phyloP scores from a whole-genome alignment of 2,329 filamentous ascomycete species.

The Trichoderma koningiopsis region DNA sequence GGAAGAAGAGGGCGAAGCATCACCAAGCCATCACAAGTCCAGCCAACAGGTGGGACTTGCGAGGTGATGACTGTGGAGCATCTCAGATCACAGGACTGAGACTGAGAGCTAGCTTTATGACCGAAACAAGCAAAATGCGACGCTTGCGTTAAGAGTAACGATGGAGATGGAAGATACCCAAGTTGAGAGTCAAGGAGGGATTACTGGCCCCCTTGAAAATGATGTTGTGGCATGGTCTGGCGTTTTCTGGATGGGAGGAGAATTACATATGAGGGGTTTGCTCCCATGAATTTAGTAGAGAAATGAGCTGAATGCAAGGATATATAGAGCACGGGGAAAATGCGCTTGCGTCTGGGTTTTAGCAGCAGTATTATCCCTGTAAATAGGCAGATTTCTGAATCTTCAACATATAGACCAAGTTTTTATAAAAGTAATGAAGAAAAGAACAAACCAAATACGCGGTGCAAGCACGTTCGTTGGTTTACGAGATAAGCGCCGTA shows the following conservation, averaged over 20 bases:
- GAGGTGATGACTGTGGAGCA: background rate
- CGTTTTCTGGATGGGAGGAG: slow-evolving; percentile 9
- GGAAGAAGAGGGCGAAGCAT: slow-evolving; percentile 41
- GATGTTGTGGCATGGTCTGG: slow-evolving; percentile 11
- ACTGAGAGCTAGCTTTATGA: background rate
- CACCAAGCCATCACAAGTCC: background rate
- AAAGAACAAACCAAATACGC: background rate
- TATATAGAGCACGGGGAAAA: background rate
- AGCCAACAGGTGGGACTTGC: slow-evolving; percentile 14
- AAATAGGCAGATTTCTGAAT: background rate
- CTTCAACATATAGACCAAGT: background rate
- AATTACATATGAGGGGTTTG: background rate
- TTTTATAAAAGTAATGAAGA: background rate
- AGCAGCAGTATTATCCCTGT: background rate
- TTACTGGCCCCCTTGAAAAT: background rate
- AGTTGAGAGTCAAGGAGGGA: slow-evolving; percentile 17
- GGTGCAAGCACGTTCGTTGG: too few species aligned
- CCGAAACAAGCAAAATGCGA: background rate
- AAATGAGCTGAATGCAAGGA: slow-evolving; percentile 4
- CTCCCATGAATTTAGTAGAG: slow-evolving; percentile 6
- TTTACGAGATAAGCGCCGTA: background rate
- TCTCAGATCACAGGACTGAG: background rate
- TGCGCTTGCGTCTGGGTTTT: background rate
- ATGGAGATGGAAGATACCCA: slow-evolving; percentile 18
- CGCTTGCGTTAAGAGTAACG: background rate